Percentiles rank a stretch among this genome's conserved stretches.
Conservation (phyloP, 1,284 basidiomycete genomes). For the Sporisorium sorghi region DNA sequence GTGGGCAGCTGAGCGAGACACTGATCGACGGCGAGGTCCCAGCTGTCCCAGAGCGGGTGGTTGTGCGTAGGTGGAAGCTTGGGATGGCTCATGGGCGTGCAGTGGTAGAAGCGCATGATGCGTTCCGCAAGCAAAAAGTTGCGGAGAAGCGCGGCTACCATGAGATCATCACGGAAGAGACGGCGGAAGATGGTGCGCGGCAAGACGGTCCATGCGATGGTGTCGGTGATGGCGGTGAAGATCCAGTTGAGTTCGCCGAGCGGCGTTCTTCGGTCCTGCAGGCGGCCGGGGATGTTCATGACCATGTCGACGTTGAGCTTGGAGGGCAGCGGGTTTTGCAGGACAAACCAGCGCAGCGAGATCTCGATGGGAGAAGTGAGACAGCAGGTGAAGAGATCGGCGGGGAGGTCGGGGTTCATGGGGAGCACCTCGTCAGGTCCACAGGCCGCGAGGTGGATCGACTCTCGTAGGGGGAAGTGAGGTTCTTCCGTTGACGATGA, state of each 20-base stretch:
- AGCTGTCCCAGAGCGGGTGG: slow-evolving; percentile 93
- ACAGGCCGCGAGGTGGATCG: slow-evolving; percentile 95
- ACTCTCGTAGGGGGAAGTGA: slow-evolving; percentile 80
- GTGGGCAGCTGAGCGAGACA: slow-evolving; percentile 91
- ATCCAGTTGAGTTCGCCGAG: slow-evolving; percentile 99
- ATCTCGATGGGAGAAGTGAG: slow-evolving; percentile 98
- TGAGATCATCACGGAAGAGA: slow-evolving; percentile 92
- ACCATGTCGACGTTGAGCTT: slow-evolving; percentile 83
- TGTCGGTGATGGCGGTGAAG: slow-evolving; percentile 98
- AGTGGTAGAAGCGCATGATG: slow-evolving; percentile 98
- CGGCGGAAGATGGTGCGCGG: slow-evolving; percentile 92
- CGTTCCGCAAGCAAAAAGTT: slow-evolving; percentile 97
- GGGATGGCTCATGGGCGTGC: slow-evolving; percentile 93
- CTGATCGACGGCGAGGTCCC: slow-evolving; percentile 98
- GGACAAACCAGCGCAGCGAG: slow-evolving; percentile 90
- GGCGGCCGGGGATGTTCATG: slow-evolving; percentile 92
- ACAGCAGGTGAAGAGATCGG: slow-evolving; percentile 96
- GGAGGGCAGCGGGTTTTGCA: slow-evolving; percentile 80
- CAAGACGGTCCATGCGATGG: slow-evolving; percentile 98
- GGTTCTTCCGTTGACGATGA: slow-evolving; percentile 56
- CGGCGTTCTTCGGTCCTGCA: slow-evolving; percentile 94
- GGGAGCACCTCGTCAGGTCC: slow-evolving; percentile 90
- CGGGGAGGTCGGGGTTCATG: slow-evolving; percentile 94
- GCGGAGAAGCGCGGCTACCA: slow-evolving; percentile 94
- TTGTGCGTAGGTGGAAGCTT: slow-evolving; percentile 92